Conservation (phyloP, 208 protist species). For the Leishmania aethiopica region DNA sequence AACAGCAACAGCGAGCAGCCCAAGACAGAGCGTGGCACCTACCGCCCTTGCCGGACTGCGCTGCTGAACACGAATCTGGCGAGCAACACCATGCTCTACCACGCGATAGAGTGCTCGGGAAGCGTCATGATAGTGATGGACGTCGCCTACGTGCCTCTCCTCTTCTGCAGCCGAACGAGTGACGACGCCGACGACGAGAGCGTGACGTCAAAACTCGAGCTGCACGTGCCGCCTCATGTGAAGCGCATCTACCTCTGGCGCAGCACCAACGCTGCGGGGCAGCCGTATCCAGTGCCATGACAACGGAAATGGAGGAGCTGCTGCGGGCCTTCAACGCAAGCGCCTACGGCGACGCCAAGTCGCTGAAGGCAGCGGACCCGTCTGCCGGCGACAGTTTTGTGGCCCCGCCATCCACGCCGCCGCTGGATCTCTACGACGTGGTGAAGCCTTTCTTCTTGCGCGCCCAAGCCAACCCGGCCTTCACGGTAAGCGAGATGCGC, state of each 20-base stretch:
- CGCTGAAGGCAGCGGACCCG: neutral
- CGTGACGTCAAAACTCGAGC: neutral
- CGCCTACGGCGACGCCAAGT: conserved; percentile 18
- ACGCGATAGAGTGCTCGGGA: conserved; percentile 42
- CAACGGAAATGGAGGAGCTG: conserved; percentile 20
- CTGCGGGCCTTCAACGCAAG: conserved; percentile 37
- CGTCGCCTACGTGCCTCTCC: conserved; percentile 39
- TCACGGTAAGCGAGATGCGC: conserved; percentile 8
- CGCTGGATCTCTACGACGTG: conserved; percentile 42
- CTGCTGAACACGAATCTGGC: conserved; percentile 70
- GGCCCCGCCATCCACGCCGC: conserved; percentile 12
- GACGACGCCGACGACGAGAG: neutral
- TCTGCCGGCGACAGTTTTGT: neutral
- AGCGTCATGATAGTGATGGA: conserved; percentile 46
- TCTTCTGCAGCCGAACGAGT: conserved; percentile 33
- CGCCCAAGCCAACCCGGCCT: conserved; percentile 8
- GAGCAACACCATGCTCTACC: conserved; percentile 56
- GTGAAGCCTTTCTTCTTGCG: conserved; percentile 29
- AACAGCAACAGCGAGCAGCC: conserved; percentile 25
- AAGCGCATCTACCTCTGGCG: conserved; percentile 65
- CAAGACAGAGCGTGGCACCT: conserved; percentile 15
- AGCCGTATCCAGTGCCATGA: conserved; percentile 18
- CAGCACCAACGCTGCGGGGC: conserved; percentile 12
- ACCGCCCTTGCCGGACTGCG: conserved; percentile 54
- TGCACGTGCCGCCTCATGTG: conserved; percentile 49